Base-by-base conservation (phyloP, 768 basidiomycete genomes). In the Pleurotus cornucopiae region DNA sequence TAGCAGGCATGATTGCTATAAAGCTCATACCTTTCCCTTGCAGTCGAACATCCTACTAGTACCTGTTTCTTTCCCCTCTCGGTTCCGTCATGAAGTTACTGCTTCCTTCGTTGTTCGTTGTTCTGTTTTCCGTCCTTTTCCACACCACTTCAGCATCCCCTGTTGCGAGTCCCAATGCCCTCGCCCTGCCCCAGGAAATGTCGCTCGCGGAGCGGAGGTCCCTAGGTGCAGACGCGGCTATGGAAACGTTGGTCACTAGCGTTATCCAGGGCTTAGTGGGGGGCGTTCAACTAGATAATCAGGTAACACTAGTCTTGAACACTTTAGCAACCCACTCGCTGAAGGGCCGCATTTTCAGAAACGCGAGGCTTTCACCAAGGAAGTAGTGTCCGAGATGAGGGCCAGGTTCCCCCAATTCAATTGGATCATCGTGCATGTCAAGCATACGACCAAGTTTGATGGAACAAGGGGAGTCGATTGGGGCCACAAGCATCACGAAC, bases 401-500 rank as follows among this genome's bases (percentile, higher is more conserved):
- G 21, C 18, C 5, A 9, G 34, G 26, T 49, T 26, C 26, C 48
- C 48, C 9, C 13, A 49, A 30, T 49, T 23, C 18, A 49, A 49
- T 26, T 49, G 30, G 48, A 34, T 49, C 14, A 16, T 49, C 26
- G 25, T 12, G 4, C 45, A 51, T 48, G 49, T 59, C 51, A 46
- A 60, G 44, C 30, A 55, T 49, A n/a, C 20, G 14, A 41, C 14
- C 26, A 54, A 45, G 18, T 45, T 45, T 20, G 23, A 49, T 20
- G 48, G 37, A 57, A 55, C 56, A 45, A 58, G 25, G 30, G 45
- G 18, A 1, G 26, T 26, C 6, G 48, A 49, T 7, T 49, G 48
- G 48, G 48, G 6, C 0, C 48, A 49, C 18, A 23, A 30, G 9
- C 48, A 37, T 16, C 18, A 49, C n/a, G 48, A 49, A 26, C 34